These are phyloP conservation scores for Aspergillus arachidicola DNA, from an alignment of 2,329 filamentous ascomycete genomes.

Conservation along the genomic window DNA sequence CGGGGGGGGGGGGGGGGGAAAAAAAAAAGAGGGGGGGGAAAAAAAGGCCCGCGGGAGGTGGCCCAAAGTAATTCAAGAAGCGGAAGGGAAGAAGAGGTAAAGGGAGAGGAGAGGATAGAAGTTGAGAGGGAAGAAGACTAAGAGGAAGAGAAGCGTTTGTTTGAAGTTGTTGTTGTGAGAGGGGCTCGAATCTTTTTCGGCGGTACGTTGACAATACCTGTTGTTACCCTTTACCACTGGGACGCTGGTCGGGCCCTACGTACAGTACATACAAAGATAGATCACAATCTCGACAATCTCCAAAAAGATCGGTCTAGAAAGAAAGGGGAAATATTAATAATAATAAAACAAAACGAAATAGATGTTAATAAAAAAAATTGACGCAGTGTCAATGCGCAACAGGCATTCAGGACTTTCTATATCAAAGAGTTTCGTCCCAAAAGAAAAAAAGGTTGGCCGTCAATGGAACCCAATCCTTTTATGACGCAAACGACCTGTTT, in stretches of 20 bases:
- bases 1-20: background rate
- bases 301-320: background rate
- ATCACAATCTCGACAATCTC: background rate
- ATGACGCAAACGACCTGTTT: background rate
- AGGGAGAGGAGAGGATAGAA: background rate
- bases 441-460: background rate
- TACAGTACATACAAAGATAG: background rate
- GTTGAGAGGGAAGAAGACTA: background rate
- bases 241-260: too few species aligned
- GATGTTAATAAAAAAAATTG: background rate
- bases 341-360: background rate
- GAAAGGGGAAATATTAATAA: background rate
- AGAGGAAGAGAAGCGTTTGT: background rate
- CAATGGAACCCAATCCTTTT: background rate
- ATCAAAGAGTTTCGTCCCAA: background rate
- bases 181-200: background rate
- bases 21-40: background rate
- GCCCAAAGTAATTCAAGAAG: background rate
- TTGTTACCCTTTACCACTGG: background rate
- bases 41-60: background rate
- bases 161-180: background rate
- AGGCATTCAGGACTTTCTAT: background rate
- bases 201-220: background rate
- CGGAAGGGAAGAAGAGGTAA: background rate
- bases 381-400: background rate